Base-by-base conservation (phyloP, 116 monocot species). In the Dioscorea cayenensis region DNA sequence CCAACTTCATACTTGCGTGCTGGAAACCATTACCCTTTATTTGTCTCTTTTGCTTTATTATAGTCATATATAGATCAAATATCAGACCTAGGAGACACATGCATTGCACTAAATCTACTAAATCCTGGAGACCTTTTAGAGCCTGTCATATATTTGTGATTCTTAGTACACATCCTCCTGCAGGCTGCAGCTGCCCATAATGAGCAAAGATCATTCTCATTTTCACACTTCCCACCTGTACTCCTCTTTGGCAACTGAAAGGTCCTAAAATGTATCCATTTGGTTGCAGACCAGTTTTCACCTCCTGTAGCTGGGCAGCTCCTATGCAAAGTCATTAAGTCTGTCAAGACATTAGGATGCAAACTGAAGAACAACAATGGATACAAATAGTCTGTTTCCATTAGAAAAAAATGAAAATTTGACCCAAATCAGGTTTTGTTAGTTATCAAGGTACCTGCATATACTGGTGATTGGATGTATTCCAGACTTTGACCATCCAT, bases 91-190 rank as follows among this genome's bases (percentile, higher is more conserved):
- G 28, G 73, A 68, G 43, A 10, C 43, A 49, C 95, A 92, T 5
- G 79, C 72, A 35, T 76, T 83, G 66, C 97, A 97, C 97, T 97
- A 81, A 81, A 90, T 60, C 88, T 68, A 70, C 97, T 90, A 67
- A 70, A 86, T 27, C 97, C 93, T 60, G 49, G 66, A 5, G 74
- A 72, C 9, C 62, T 66, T 13, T 79, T 79, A 17, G 80, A 79
- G 9, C 97, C 90, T 1, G 90, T 78, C 97, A 92, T 90, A 59
- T 93, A 97, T 17, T 55, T 51, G 6, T 84, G 83, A 68, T 92
- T 93, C 90, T 81, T 93, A 14, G 69, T 64, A 70, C 93, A 97
- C 77, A 32, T 32, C 88, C 93, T 19, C 92, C 90, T 0, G 67
- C 66, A 0, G 88, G 90, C 90, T 0, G 67, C 66, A 0, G 88